Conservation (phyloP, 176 grass and related monocot species). For the Oryza officinalis region DNA sequence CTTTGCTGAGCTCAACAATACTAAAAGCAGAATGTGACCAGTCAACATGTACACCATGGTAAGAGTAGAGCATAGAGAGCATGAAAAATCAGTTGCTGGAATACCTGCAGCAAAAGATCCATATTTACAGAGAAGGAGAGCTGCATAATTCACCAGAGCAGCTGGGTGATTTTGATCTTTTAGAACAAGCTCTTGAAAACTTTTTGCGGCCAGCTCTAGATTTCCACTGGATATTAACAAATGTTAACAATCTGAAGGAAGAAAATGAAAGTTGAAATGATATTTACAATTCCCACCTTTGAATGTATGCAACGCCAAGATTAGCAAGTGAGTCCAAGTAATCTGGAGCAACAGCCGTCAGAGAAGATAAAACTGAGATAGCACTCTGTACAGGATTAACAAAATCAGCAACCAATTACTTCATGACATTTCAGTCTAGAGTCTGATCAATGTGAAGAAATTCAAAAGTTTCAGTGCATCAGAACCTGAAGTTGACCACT, state of each 20-base stretch:
- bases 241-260: constrained; percentile 34
- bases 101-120: constrained; percentile 76
- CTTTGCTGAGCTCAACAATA: not conserved
- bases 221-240: constrained; percentile 66
- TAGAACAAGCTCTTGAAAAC: constrained; percentile 95
- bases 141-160: constrained; percentile 86
- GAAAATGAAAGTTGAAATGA: constrained; percentile 23
- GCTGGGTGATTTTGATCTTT: constrained; percentile 98
- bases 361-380: constrained; percentile 91
- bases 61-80: constrained; percentile 26
- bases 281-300: constrained; percentile 63
- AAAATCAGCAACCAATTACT: constrained; percentile 37
- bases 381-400: constrained; percentile 66
- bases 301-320: constrained; percentile 85
- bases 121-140: constrained; percentile 90
- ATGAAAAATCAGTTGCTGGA: constrained; percentile 10
- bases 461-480: constrained; percentile 9
- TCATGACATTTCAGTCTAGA: constrained; percentile 30
- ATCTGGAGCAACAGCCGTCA: constrained; percentile 72
- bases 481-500: constrained; percentile 75
- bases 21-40: not conserved
- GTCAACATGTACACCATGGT: not conserved
- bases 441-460: constrained; percentile 13
- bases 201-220: constrained; percentile 69
- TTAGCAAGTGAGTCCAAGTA: constrained; percentile 90